Percentiles rank a stretch among this genome's conserved stretches.
These are phyloP conservation scores for Biscogniauxia marginata DNA, from an alignment of 2,329 filamentous ascomycete genomes.

Conservation along the genomic window DNA sequence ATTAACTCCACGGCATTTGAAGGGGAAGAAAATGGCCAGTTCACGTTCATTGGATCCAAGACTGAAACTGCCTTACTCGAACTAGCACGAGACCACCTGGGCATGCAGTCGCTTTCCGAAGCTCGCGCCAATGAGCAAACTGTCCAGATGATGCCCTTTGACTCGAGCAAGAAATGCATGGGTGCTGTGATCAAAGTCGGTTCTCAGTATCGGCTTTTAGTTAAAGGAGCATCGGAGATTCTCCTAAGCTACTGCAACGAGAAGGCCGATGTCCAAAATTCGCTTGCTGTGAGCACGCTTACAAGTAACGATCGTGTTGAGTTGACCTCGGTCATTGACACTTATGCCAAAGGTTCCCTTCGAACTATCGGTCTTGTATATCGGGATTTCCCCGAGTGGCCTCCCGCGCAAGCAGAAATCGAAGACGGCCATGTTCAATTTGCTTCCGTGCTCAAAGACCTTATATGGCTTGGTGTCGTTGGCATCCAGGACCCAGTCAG, in stretches of 20 bases:
- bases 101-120: constrained; percentile 46
- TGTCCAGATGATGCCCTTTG: constrained; percentile 52
- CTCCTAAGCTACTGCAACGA: constrained; percentile 44
- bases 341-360: constrained; percentile 65
- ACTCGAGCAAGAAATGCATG: constrained; percentile 57
- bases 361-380: constrained; percentile 75
- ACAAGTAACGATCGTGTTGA: constrained; percentile 55
- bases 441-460: constrained; percentile 64
- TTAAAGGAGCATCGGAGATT: constrained; percentile 59
- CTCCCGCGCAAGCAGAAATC: constrained; percentile 60
- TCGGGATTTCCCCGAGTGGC: constrained; percentile 70
- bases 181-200: constrained; percentile 51
- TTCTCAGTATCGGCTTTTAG: constrained; percentile 46
- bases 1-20: constrained; percentile 62
- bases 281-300: constrained; percentile 48
- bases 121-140: constrained; percentile 46
- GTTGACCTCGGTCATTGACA: constrained; percentile 54
- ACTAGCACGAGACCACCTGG: constrained; percentile 49
- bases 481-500: constrained; percentile 75
- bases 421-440: constrained; percentile 62
- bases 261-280: constrained; percentile 29
- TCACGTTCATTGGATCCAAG: constrained; percentile 54
- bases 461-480: constrained; percentile 71
- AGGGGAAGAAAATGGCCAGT: constrained; percentile 44
- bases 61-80: constrained; percentile 55